Conservation (phyloP, 768 basidiomycete species). For the Xanthoconium stramineum region DNA sequence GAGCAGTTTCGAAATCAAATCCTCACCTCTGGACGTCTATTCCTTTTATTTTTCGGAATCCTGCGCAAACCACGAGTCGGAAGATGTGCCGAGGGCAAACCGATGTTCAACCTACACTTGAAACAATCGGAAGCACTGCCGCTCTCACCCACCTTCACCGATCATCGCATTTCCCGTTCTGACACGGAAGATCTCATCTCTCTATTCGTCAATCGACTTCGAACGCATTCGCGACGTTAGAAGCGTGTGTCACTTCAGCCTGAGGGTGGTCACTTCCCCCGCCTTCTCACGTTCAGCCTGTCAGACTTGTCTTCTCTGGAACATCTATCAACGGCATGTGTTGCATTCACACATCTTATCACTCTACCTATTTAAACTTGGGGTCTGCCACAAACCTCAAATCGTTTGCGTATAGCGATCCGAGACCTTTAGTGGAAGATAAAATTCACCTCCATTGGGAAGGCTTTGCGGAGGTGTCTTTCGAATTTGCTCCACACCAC, state of each 20-base stretch:
- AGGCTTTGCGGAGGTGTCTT: conserved; percentile 10
- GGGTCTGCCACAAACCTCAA: conserved; percentile 8
- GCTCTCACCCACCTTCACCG: conserved; percentile 15
- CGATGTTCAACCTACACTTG: conserved; percentile 7
- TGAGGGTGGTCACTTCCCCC: conserved; percentile 5
- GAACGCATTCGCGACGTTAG: neutral
- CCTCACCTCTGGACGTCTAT: no score
- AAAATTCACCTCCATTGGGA: conserved; percentile 10
- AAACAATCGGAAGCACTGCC: conserved; percentile 11
- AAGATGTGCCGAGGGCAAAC: conserved; percentile 3
- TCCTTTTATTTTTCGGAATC: no score
- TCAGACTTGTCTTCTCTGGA: conserved; percentile 15
- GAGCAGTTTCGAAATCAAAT: no score
- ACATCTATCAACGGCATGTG: conserved; percentile 1
- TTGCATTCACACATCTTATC: neutral
- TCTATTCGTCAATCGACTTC: conserved; percentile 4
- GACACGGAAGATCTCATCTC: neutral
- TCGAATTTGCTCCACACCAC: conserved; percentile 8
- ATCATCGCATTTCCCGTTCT: conserved; percentile 9
- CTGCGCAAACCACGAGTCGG: neutral
- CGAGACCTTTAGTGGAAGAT: neutral
- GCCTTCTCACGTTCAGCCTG: conserved; percentile 12
- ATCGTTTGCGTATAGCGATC: conserved; percentile 14
- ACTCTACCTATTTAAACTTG: neutral
- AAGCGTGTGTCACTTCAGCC: neutral